phyloP scores from a whole-genome alignment of 1,284 basidiomycete species.

The Pascua sp. region DNA sequence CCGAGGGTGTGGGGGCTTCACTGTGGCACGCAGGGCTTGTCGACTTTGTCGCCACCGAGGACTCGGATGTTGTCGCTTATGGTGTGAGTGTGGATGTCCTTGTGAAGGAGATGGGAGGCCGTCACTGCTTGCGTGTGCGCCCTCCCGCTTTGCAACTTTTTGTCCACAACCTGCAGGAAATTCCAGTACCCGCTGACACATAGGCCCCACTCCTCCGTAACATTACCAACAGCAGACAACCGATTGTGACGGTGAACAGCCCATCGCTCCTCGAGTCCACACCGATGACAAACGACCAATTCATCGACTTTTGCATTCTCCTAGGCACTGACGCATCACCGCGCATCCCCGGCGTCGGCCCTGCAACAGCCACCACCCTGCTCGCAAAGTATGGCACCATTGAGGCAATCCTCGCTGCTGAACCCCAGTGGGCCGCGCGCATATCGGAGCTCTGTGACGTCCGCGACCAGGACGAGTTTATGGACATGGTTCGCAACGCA shows the following conservation, averaged over 20 bases:
- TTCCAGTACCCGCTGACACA: slow-evolving; percentile 22
- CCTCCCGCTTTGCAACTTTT: too few relatives aligned
- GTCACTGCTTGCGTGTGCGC: too few relatives aligned
- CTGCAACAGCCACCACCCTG: slow-evolving; percentile 65
- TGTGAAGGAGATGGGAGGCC: neutral
- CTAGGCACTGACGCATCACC: slow-evolving; percentile 84
- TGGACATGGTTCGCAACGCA: slow-evolving; percentile 38
- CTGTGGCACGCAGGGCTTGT: slow-evolving; percentile 68
- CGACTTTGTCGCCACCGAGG: slow-evolving; percentile 82
- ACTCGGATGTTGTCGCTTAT: slow-evolving; percentile 57
- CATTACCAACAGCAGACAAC: slow-evolving; percentile 58
- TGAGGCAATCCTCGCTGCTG: slow-evolving; percentile 61
- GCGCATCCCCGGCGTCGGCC: slow-evolving; percentile 74
- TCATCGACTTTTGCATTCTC: slow-evolving; percentile 76
- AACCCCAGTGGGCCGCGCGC: neutral
- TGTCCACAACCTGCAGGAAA: neutral
- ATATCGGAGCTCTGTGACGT: slow-evolving; percentile 2
- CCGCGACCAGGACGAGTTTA: slow-evolving; percentile 26
- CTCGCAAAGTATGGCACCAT: slow-evolving; percentile 68
- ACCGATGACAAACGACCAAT: slow-evolving; percentile 56
- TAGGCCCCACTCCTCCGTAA: slow-evolving; percentile 72
- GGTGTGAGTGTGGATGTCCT: slow-evolving; percentile 28
- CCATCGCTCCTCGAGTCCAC: slow-evolving; percentile 60
- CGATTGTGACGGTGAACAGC: slow-evolving; percentile 64
- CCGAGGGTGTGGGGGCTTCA: slow-evolving; percentile 73